These are phyloP conservation scores for Oryza longistaminata DNA, from an alignment of 176 grass and related monocot species.

Conservation along the genomic window DNA sequence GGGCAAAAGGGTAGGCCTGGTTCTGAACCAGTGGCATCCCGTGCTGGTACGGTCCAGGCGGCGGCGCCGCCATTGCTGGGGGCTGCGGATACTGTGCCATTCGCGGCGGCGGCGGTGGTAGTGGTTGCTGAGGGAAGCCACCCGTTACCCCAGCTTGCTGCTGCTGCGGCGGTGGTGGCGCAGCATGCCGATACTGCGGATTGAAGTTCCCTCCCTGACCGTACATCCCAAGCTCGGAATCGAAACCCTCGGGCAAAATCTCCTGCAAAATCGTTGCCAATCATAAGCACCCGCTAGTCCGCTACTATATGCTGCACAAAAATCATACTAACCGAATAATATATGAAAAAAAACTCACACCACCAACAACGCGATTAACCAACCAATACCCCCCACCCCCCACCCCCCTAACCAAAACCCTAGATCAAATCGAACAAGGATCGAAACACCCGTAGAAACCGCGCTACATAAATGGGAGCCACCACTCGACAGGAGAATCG, in stretches of 20 bases:
- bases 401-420: conserved; percentile 15
- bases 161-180: conserved; percentile 39
- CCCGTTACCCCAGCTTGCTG: conserved; percentile 25
- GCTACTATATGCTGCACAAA: background rate
- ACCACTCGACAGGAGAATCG: background rate
- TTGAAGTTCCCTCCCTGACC: conserved; percentile 54
- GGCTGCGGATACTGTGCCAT: conserved; percentile 1
- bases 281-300: background rate
- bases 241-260: conserved; percentile 3
- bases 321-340: conserved; percentile 2
- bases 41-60: conserved; percentile 42
- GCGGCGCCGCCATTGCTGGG: conserved; percentile 36
- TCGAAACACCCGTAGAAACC: background rate
- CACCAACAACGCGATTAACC: background rate
- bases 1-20: conserved; percentile 43
- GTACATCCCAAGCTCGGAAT: conserved; percentile 54
- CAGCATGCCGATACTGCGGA: conserved; percentile 35
- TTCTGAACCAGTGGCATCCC: conserved; percentile 18
- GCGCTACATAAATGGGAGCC: background rate
- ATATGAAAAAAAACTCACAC: background rate
- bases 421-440: conserved; percentile 32
- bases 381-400: background rate
- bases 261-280: conserved; percentile 39
- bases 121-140: conserved; percentile 34
- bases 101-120: background rate